phyloP scores from a whole-genome alignment of 768 basidiomycete species.

The Mycena pura region DNA sequence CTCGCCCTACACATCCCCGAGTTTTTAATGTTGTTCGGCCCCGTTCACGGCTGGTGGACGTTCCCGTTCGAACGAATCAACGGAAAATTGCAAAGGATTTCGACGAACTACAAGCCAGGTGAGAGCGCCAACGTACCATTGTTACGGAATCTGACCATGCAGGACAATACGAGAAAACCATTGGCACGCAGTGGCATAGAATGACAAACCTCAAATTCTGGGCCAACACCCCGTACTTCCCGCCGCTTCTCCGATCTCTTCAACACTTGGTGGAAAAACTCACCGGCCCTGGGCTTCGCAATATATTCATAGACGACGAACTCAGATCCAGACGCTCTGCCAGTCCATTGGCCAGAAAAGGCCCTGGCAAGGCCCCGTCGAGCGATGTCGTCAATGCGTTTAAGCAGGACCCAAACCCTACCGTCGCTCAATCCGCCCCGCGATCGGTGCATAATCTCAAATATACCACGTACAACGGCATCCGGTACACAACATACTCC shows the following conservation, averaged over 20 bases:
- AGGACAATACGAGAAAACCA: neutral
- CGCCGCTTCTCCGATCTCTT: neutral
- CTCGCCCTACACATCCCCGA: constrained; percentile 36
- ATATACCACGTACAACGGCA: neutral
- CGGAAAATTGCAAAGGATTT: constrained; percentile 30
- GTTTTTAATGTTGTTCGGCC: constrained; percentile 37
- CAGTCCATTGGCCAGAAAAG: neutral
- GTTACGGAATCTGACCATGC: neutral
- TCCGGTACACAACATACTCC: neutral
- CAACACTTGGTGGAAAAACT: neutral
- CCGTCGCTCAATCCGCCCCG: neutral
- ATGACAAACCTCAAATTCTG: neutral
- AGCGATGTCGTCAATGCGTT: neutral
- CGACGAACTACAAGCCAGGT: constrained; percentile 33
- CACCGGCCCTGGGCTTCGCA: neutral
- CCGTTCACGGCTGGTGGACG: constrained; percentile 42
- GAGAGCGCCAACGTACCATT: neutral
- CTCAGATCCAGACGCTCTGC: neutral
- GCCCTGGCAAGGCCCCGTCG: neutral
- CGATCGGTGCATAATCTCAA: neutral
- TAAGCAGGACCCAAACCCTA: neutral
- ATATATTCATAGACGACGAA: neutral
- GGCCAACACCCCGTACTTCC: neutral
- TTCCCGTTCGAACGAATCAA: constrained; percentile 40
- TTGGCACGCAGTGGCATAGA: neutral